These are phyloP conservation scores for Russula brevipes DNA, from an alignment of 768 basidiomycete species.

Conservation along the genomic window DNA sequence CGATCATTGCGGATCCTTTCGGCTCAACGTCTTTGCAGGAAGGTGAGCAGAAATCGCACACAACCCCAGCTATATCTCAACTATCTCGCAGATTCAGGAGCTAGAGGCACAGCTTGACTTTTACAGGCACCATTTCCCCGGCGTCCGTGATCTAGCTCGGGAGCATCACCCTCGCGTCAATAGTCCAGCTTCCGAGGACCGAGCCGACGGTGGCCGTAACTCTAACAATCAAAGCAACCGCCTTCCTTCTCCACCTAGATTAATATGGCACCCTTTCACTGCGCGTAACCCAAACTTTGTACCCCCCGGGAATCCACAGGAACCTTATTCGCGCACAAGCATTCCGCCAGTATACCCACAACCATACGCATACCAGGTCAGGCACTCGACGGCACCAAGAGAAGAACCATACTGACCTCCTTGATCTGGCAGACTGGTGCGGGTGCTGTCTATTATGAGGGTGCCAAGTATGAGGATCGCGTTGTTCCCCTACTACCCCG, in stretches of 20 bases:
- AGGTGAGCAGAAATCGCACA: constrained; percentile 6
- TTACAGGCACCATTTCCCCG: constrained; percentile 15
- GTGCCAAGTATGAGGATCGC: constrained; percentile 18
- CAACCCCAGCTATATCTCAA: constrained; percentile 1
- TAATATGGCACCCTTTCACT: constrained; percentile 15
- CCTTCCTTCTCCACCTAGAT: constrained; percentile 17
- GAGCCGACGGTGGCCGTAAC: constrained; percentile 8
- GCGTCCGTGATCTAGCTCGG: constrained; percentile 14
- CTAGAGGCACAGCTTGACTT: constrained; percentile 11
- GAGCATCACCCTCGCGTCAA: constrained; percentile 5
- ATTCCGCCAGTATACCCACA: constrained; percentile 6
- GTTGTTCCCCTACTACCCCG: constrained; percentile 13
- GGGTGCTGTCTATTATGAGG: constrained; percentile 19
- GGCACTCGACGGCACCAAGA: background rate
- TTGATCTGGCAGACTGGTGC: constrained; percentile 6
- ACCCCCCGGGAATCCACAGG: constrained; percentile 16
- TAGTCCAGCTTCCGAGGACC: background rate
- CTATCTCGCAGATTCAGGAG: constrained; percentile 13
- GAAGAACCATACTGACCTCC: background rate
- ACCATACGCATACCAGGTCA: constrained; percentile 18
- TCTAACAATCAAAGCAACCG: constrained; percentile 9
- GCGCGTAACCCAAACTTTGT: constrained; percentile 14
- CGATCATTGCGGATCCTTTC: background rate
- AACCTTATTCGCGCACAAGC: constrained; percentile 16
- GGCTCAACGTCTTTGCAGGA: constrained; percentile 8